Conservation (phyloP, 2,329 filamentous ascomycete genomes). For the Paecilomyces sp. region DNA sequence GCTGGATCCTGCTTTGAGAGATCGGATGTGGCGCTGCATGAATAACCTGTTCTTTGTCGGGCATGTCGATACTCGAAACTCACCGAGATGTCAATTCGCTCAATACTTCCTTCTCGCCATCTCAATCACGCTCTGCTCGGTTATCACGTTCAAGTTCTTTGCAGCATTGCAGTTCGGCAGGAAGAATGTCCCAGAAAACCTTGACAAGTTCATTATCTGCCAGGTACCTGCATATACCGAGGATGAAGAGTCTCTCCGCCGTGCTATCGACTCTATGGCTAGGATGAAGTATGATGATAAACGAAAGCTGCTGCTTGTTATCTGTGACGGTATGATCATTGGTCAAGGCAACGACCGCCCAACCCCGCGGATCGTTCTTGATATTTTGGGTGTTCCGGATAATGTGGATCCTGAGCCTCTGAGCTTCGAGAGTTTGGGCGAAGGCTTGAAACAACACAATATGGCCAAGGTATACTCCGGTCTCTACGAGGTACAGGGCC, state of each 20-base stretch:
- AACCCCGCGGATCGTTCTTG: constrained; percentile 89
- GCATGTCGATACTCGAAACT: constrained; percentile 85
- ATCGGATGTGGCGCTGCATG: constrained; percentile 71
- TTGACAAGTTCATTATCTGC: constrained; percentile 97
- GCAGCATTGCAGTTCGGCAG: constrained; percentile 89
- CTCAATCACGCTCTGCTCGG: constrained; percentile 67
- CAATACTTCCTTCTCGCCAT: constrained; percentile 84
- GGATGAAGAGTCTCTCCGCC: constrained; percentile 92
- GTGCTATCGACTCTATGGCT: constrained; percentile 92
- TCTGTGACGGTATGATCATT: constrained; percentile 99
- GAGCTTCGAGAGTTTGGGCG: constrained; percentile 92
- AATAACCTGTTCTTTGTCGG: constrained; percentile 95
- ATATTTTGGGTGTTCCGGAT: constrained; percentile 92
- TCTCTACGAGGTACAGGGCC: constrained; percentile 93
- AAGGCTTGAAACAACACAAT: constrained; percentile 96
- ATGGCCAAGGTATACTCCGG: constrained; percentile 99
- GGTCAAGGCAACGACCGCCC: constrained; percentile 95
- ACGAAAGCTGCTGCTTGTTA: constrained; percentile 83
- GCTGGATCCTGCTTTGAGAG: constrained; percentile 50
- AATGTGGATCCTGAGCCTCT: constrained; percentile 90
- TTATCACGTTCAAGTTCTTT: constrained; percentile 94
- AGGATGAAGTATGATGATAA: constrained; percentile 98
- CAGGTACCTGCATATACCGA: constrained; percentile 98
- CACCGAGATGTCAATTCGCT: constrained; percentile 74
- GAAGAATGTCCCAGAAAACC: constrained; percentile 87